Percentiles rank a stretch among this genome's conserved stretches.
Evolutionary conservation across 208 protist species (phyloP).

Genomic region (Herpetomonas samuelpessoai): DNA sequence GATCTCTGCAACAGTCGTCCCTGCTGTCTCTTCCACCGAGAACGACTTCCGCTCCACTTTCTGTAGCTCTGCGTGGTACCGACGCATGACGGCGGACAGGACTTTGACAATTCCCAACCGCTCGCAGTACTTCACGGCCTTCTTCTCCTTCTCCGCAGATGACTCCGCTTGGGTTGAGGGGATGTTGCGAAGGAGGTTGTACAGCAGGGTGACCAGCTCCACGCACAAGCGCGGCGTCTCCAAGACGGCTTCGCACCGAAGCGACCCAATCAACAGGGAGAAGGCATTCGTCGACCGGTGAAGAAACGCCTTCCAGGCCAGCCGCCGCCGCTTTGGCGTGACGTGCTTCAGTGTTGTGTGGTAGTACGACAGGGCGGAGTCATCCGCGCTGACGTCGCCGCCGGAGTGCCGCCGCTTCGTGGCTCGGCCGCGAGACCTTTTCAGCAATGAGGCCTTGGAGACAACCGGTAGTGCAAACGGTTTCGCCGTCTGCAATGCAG

Average conservation of each 20-base stretch:
- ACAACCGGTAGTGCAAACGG: not conserved
- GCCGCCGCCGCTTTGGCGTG: slow-evolving; percentile 19
- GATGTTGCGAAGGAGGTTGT: slow-evolving; percentile 59
- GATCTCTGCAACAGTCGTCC: not conserved
- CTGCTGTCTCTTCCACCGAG: not conserved
- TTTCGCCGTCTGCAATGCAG: not conserved
- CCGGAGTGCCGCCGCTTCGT: not conserved
- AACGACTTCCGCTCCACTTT: not conserved
- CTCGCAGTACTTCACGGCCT: slow-evolving; percentile 43
- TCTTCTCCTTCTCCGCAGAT: slow-evolving; percentile 26
- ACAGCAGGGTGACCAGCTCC: slow-evolving; percentile 54
- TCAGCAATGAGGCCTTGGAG: not conserved
- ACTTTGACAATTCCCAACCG: slow-evolving; percentile 38
- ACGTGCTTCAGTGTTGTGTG: slow-evolving; percentile 6
- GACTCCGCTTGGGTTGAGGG: slow-evolving; percentile 9
- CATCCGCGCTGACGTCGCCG: not conserved
- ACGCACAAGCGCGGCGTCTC: slow-evolving; percentile 29
- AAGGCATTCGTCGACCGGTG: slow-evolving; percentile 54
- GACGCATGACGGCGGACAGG: slow-evolving; percentile 36
- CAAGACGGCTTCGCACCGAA: slow-evolving; percentile 35
- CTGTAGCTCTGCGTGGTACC: slow-evolving; percentile 11
- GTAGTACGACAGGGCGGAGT: not conserved
- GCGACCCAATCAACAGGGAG: slow-evolving; percentile 40
- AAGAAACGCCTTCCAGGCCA: slow-evolving; percentile 52
- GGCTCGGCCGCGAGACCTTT: not conserved